Conservation (phyloP, 176 grass and related monocot species). For the Avena insularis region DNA sequence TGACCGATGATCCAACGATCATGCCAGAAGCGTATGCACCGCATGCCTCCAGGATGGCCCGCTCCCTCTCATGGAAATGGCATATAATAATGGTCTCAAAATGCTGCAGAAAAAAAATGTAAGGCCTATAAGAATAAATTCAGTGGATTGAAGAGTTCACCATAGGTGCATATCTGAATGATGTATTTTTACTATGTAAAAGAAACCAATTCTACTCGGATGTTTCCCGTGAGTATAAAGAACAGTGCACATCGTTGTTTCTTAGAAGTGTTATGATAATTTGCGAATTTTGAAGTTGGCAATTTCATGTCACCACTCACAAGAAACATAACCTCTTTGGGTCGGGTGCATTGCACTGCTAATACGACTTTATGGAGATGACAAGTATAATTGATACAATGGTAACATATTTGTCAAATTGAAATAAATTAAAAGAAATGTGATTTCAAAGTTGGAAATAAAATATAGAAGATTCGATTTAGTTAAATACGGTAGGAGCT, state of each 20-base stretch:
- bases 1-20: slow-evolving; percentile 53
- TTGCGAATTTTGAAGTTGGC: not conserved
- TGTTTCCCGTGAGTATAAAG: no score
- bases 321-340: not conserved
- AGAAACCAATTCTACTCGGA: not conserved
- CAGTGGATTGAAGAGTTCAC: not conserved
- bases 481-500: not conserved
- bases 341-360: not conserved
- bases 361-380: not conserved
- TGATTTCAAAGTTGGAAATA: not conserved
- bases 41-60: slow-evolving; percentile 53
- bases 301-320: not conserved
- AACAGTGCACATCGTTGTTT: not conserved
- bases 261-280: not conserved
- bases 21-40: slow-evolving; percentile 51
- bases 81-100: slow-evolving; percentile 54
- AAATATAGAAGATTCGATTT: not conserved
- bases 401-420: not conserved
- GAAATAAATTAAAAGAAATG: not conserved
- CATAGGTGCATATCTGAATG: not conserved
- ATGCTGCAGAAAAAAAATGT: slow-evolving; percentile 48
- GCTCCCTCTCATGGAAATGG: slow-evolving; percentile 53
- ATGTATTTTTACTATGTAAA: not conserved
- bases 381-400: slow-evolving; percentile 11
- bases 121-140: slow-evolving; percentile 10